Base-by-base conservation (phyloP, 805 yeast genomes). In the Saccharomycopsis amapae region DNA sequence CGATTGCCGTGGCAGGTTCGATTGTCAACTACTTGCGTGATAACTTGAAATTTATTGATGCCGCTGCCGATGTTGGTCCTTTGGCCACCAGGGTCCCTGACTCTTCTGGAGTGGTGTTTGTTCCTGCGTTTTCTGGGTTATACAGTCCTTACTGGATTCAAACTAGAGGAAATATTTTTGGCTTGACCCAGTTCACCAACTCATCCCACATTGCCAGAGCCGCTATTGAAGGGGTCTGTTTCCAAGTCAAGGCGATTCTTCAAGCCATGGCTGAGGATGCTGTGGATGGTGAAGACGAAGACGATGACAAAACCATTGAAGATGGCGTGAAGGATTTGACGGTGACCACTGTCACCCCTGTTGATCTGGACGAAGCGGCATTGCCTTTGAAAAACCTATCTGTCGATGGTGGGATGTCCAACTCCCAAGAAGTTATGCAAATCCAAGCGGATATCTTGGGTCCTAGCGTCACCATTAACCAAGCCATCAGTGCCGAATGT, bases 101-200 rank as follows among this genome's bases (percentile, higher is more conserved):
- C 60, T 72, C 90, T 15, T 96, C 93, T 41, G 96, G 96, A 33
- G 96, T 89, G 22, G 88, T 86, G 32, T 89, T 89, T 59, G 95
- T 89, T 38, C 95, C 97, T 25, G 96, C 96, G 2, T 87, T 89
- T 62, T 81, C 89, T 26, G 97, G 97, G 5, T 69, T 89, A 46
- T 89, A 85, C 64, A 95, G 96, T 2, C 97, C 97, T 18, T 87
- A 89, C 67, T 89, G 97, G 97, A 76, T 89, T 12, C 85, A 85
- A 44, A 87, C 96, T 5, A 78, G 95, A 53, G 97, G 97, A 41
- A 82, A 96, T 28, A 84, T 90, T 38, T 80, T 88, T 62, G 97
- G 97, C 32, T 75, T 89, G 70, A 86, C 96, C 4, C 95, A 87
- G 62, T 87, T 79, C 65, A 83, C 96, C n/a, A 75, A 82, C n/a